Evolutionary conservation across 1,284 basidiomycete genomes (phyloP), one percentile per base, ranked within the genome.

Genomic region (Ceratobasidium sp.): DNA sequence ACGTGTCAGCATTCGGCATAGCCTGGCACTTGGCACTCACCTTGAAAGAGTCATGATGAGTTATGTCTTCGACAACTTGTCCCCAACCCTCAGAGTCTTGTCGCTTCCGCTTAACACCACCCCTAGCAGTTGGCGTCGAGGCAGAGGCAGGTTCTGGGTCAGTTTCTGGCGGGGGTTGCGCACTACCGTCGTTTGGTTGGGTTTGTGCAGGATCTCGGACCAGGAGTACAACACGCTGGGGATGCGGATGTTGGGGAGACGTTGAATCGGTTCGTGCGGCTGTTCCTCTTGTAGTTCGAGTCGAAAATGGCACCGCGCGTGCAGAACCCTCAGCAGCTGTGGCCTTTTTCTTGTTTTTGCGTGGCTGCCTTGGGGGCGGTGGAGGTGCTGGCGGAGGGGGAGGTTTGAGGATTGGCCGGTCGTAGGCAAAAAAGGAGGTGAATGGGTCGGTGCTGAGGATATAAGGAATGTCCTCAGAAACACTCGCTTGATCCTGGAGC

Each of bases 401-500:
- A 0, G 90, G 90, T 80, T 91, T 93, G 29, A 87, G 82, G 73
- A 85, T 86, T 5, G 88, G 89, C 25, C 93, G 82, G 78, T 93
- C 91, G 79, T 88, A 92, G 73, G 84, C 85, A 81, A 96, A 90
- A 19, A 96, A 84, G 0, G 90, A 90, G 0, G 86, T 84, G n/a
- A 96, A 84, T 0, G 92, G 89, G 51, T 91, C 88, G 5, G 79
- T 69, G 5, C 93, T 82, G 59, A 90, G 79, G 77, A 92, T 82
- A 40, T 87, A 86, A 11, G 88, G 82, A 29, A 87, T 86, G 15
- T 88, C 85, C 75, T 87, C 84, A 66, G 94, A 15, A 19, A 70
- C 54, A 29, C 51, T 56, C 6, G 54, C 17, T 40, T 57, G 54
- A 40, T 70, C 68, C 32, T 87, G 32, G 83, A 81, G 32, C 88